Percentiles rank a stretch among this genome's conserved stretches.
These are phyloP conservation scores for Hyphodiscus hymeniophilus DNA, from an alignment of 495 filamentous ascomycete species.

Conservation along the genomic window DNA sequence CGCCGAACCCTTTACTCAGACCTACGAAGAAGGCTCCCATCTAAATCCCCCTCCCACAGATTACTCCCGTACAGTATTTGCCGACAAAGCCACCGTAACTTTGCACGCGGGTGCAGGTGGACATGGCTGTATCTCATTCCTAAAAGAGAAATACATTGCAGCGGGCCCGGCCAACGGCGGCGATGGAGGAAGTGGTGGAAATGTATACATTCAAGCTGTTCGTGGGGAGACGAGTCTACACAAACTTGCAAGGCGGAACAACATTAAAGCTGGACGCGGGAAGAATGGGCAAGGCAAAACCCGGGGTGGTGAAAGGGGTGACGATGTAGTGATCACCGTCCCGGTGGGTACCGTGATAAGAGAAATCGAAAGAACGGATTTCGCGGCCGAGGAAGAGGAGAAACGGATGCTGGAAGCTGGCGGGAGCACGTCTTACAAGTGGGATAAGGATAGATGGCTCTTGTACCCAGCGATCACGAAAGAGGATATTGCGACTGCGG, in stretches of 20 bases:
- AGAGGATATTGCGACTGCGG: slow-evolving; percentile 51
- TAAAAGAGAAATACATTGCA: slow-evolving; percentile 79
- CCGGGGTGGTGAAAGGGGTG: slow-evolving; percentile 69
- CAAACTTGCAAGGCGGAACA: slow-evolving; percentile 72
- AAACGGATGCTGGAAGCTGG: slow-evolving; percentile 28
- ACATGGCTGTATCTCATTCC: slow-evolving; percentile 86
- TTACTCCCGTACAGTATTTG: slow-evolving; percentile 73
- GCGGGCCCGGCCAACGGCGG: slow-evolving; percentile 95
- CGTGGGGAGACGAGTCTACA: slow-evolving; percentile 85
- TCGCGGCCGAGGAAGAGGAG: slow-evolving; percentile 54
- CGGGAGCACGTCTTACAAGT: slow-evolving; percentile 15
- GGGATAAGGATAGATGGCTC: slow-evolving; percentile 65
- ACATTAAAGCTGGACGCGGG: slow-evolving; percentile 70
- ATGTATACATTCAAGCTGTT: slow-evolving; percentile 89
- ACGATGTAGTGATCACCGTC: slow-evolving; percentile 81
- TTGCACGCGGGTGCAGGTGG: slow-evolving; percentile 74
- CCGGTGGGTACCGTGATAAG: slow-evolving; percentile 87
- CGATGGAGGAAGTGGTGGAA: slow-evolving; percentile 86
- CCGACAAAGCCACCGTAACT: slow-evolving; percentile 72
- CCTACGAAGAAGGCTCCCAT: slow-evolving; percentile 37
- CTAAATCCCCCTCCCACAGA: slow-evolving; percentile 74
- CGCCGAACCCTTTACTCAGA: slow-evolving; percentile 1
- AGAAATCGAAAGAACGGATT: slow-evolving; percentile 72
- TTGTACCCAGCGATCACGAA: slow-evolving; percentile 70
- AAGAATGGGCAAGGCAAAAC: slow-evolving; percentile 80